Conservation (phyloP, 2,329 filamentous ascomycete species). For the Scytalidium sp. region DNA sequence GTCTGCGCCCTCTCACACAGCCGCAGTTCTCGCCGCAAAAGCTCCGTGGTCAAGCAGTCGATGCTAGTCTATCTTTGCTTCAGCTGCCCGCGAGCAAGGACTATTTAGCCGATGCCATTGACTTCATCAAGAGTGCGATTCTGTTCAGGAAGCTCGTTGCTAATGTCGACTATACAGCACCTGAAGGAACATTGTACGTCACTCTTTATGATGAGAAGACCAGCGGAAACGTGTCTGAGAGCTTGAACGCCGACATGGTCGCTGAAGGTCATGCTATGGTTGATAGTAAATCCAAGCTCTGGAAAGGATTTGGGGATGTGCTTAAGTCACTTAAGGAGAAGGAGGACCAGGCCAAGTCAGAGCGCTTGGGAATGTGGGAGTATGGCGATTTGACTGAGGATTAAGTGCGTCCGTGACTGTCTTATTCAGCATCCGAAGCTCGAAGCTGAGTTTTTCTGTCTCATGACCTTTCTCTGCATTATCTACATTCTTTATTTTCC, state of each 20-base stretch:
- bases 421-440: background rate
- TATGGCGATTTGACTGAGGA: conserved; percentile 96
- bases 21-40: conserved; percentile 76
- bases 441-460: background rate
- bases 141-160: conserved; percentile 78
- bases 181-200: conserved; percentile 80
- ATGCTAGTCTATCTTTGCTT: conserved; percentile 83
- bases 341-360: conserved; percentile 75
- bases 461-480: background rate
- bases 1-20: conserved; percentile 76
- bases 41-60: conserved; percentile 81
- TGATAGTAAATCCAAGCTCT: conserved; percentile 83
- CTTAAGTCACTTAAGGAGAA: conserved; percentile 70
- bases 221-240: conserved; percentile 64
- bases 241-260: conserved; percentile 86
- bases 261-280: conserved; percentile 86
- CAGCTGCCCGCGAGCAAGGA: conserved; percentile 81
- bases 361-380: conserved; percentile 91
- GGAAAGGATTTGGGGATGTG: conserved; percentile 77
- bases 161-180: conserved; percentile 83
- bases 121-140: conserved; percentile 71
- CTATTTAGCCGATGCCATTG: conserved; percentile 78
- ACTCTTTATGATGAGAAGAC: conserved; percentile 80
- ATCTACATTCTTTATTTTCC: background rate
- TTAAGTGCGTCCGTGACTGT: conserved; percentile 34